Evolutionary conservation across 768 basidiomycete genomes (phyloP).

Genomic region (Mycena indigotica): DNA sequence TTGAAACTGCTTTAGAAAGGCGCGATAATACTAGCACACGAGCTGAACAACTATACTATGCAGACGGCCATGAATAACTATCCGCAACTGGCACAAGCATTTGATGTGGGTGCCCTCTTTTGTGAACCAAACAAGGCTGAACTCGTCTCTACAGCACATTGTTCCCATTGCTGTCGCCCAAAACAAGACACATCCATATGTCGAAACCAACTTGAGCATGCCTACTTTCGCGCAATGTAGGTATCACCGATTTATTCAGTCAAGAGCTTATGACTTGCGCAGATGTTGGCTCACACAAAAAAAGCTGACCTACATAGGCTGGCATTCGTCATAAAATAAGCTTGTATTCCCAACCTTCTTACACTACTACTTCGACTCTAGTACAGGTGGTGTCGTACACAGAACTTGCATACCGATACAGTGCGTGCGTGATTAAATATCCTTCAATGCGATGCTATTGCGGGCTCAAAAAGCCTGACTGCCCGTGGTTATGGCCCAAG

Average conservation of each 20-base stretch:
- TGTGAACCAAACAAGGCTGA: background rate
- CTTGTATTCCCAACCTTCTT: too few species aligned
- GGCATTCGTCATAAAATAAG: too few species aligned
- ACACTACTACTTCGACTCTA: too few species aligned
- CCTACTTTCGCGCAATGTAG: conserved; percentile 53
- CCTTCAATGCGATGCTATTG: too few species aligned
- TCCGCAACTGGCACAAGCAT: conserved; percentile 42
- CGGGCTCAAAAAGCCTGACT: too few species aligned
- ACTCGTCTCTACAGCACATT: conserved; percentile 32
- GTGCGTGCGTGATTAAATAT: too few species aligned
- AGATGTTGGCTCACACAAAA: background rate
- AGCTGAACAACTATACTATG: conserved; percentile 63
- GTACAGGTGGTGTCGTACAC: too few species aligned
- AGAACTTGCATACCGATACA: too few species aligned
- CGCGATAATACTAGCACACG: conserved; percentile 41
- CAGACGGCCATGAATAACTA: conserved; percentile 53
- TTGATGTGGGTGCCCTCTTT: conserved; percentile 35
- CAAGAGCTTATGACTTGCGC: conserved; percentile 23
- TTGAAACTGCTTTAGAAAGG: background rate
- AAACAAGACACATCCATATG: conserved; percentile 55
- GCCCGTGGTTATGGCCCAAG: too few species aligned
- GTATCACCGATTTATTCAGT: conserved; percentile 33
- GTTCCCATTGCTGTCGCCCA: conserved; percentile 55
- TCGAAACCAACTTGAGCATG: conserved; percentile 44
- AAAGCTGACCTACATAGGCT: too few species aligned